phyloP scores from a whole-genome alignment of 306 rosid genomes.

The Geum urbanum region DNA sequence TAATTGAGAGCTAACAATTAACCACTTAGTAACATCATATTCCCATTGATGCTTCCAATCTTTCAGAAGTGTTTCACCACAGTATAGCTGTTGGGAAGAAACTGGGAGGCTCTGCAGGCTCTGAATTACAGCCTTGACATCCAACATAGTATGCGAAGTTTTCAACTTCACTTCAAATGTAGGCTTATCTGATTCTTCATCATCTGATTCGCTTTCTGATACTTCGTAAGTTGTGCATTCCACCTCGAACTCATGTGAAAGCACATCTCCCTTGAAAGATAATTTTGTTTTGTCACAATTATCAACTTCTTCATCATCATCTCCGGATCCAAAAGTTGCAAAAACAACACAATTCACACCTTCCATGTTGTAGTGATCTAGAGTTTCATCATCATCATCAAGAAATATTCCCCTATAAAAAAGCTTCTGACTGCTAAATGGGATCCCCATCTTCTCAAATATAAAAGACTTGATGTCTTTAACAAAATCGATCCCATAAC shows the following conservation, averaged over 20 bases:
- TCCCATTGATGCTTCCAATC: neutral
- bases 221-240: neutral
- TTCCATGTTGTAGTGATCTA: neutral
- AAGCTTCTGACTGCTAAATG: neutral
- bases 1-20: too few relatives aligned
- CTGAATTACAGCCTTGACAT: neutral
- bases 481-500: neutral
- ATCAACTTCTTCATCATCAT: neutral
- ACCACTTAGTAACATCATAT: neutral
- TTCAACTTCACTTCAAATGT: neutral
- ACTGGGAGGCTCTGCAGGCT: neutral
- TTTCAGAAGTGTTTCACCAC: neutral
- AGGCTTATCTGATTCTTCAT: neutral
- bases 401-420: neutral
- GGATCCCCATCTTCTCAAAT: slow-evolving; percentile 3
- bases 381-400: neutral
- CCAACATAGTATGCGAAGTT: neutral
- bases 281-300: neutral
- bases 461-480: neutral
- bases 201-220: neutral
- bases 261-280: neutral
- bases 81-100: neutral
- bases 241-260: neutral
- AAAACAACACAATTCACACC: neutral
- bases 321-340: neutral